Evolutionary conservation across 2,329 filamentous ascomycete species (phyloP).

Genomic region (Lachnellula occidentalis): DNA sequence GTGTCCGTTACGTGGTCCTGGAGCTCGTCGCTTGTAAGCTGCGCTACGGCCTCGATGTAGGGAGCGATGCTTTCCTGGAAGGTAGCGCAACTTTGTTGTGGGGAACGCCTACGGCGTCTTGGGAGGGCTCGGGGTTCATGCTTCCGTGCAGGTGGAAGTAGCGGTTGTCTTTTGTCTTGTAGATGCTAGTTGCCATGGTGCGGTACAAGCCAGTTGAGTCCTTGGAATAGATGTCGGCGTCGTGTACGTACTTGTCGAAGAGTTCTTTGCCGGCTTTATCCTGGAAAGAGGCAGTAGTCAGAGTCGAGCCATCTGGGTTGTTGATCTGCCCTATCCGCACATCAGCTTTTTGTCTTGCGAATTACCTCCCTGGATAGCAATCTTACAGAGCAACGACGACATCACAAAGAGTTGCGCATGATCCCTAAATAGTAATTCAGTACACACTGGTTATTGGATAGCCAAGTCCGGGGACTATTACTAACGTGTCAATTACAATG

Average conservation of each 20-base stretch:
- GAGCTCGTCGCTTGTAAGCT: constrained; percentile 8
- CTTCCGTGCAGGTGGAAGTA: constrained; percentile 44
- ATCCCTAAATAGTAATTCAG: constrained; percentile 33
- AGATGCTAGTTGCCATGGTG: constrained; percentile 40
- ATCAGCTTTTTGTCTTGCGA: neutral
- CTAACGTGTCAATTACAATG: constrained; percentile 43
- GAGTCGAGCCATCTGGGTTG: no score
- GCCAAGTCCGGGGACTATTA: neutral
- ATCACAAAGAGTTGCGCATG: constrained; percentile 33
- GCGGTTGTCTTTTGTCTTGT: constrained; percentile 39
- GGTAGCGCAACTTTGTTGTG: constrained; percentile 23
- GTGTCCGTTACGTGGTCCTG: constrained; percentile 6
- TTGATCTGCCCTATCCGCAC: neutral
- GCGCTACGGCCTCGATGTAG: constrained; percentile 20
- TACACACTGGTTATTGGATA: neutral
- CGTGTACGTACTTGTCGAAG: constrained; percentile 20
- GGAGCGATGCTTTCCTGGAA: constrained; percentile 26
- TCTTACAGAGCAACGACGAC: constrained; percentile 14
- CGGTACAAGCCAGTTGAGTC: constrained; percentile 24
- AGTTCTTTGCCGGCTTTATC: neutral
- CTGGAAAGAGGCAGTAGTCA: no score
- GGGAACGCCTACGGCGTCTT: constrained; percentile 34
- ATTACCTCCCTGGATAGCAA: neutral
- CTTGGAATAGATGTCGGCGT: constrained; percentile 21
- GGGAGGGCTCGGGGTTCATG: constrained; percentile 41